Conservation (phyloP, 805 yeast species). For the Crinitomyces ghanaensis region DNA sequence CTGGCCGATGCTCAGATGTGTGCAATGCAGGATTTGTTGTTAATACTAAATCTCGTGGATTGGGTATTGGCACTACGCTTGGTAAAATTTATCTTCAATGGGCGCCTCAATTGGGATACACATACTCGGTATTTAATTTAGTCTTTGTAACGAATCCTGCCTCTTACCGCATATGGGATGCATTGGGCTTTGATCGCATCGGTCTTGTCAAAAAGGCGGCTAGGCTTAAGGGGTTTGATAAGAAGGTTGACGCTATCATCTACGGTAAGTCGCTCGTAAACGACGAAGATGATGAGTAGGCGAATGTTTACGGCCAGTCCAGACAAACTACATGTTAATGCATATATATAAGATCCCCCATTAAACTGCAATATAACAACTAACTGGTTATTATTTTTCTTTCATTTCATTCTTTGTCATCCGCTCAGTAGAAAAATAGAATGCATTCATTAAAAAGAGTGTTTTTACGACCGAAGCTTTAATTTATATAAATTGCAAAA, state of each 20-base stretch:
- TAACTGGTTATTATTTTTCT: too few relatives aligned
- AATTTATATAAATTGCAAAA: too few relatives aligned
- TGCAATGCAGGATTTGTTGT: slow-evolving; percentile 87
- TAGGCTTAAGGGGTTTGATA: slow-evolving; percentile 47
- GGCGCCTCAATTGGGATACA: slow-evolving; percentile 73
- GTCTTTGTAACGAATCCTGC: slow-evolving; percentile 77
- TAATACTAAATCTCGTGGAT: slow-evolving; percentile 45
- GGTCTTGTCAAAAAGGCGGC: slow-evolving; percentile 73
- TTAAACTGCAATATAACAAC: too few relatives aligned
- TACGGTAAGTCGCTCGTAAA: too few relatives aligned
- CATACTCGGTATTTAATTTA: slow-evolving; percentile 74
- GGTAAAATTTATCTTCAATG: slow-evolving; percentile 55
- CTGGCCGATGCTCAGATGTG: slow-evolving; percentile 73
- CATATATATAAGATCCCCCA: too few relatives aligned
- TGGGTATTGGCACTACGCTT: slow-evolving; percentile 56
- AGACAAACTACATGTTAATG: too few relatives aligned
- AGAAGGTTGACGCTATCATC: slow-evolving; percentile 64
- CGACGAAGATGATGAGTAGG: too few relatives aligned
- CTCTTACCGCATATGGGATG: slow-evolving; percentile 71
- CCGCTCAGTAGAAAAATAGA: too few relatives aligned
- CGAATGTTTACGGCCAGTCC: too few relatives aligned
- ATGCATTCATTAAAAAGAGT: too few relatives aligned
- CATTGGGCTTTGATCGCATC: slow-evolving; percentile 66
- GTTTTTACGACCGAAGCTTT: too few relatives aligned
- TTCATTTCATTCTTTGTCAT: too few relatives aligned